These are phyloP conservation scores for Diutina rugosa DNA, from an alignment of 1,139 yeast species.

Conservation along the genomic window DNA sequence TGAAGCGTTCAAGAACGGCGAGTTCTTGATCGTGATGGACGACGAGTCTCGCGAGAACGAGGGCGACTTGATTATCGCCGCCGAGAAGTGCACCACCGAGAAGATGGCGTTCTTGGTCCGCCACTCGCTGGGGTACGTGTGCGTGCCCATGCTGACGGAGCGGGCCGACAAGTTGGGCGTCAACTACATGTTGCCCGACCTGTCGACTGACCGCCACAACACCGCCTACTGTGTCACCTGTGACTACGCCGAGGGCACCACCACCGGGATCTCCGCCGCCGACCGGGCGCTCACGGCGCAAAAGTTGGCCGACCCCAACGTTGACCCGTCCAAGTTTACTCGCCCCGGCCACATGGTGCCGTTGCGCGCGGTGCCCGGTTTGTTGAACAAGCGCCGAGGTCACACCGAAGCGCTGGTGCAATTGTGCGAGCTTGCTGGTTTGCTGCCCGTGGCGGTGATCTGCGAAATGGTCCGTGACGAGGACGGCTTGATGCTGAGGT, in stretches of 20 bases:
- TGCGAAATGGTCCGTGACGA: conserved; percentile 89
- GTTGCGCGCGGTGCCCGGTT: conserved; percentile 79
- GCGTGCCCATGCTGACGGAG: conserved; percentile 73
- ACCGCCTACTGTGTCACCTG: conserved; percentile 95
- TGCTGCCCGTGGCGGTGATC: conserved; percentile 81
- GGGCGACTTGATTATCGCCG: conserved; percentile 93
- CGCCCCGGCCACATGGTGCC: conserved; percentile 95
- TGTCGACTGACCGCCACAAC: conserved; percentile 75
- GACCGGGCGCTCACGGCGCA: conserved; percentile 82
- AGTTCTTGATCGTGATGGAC: conserved; percentile 88
- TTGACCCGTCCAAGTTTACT: conserved; percentile 41
- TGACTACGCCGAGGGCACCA: conserved; percentile 73
- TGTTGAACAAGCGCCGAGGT: conserved; percentile 75
- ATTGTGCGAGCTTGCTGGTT: conserved; percentile 62
- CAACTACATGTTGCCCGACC: conserved; percentile 58
- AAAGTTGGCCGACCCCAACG: conserved; percentile 42
- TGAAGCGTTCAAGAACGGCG: conserved; percentile 70
- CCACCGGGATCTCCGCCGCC: conserved; percentile 95
- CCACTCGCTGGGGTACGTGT: conserved; percentile 83
- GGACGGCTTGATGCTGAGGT: conserved; percentile 93
- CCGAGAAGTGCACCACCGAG: conserved; percentile 63
- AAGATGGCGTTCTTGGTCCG: conserved; percentile 93
- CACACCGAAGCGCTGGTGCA: conserved; percentile 98
- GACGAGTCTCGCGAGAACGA: conserved; percentile 95
- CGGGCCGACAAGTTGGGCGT: conserved; percentile 72